Evolutionary conservation across 1,284 basidiomycete genomes (phyloP), one percentile per base, ranked within the genome.

Genomic region (Athelia psychrophila): DNA sequence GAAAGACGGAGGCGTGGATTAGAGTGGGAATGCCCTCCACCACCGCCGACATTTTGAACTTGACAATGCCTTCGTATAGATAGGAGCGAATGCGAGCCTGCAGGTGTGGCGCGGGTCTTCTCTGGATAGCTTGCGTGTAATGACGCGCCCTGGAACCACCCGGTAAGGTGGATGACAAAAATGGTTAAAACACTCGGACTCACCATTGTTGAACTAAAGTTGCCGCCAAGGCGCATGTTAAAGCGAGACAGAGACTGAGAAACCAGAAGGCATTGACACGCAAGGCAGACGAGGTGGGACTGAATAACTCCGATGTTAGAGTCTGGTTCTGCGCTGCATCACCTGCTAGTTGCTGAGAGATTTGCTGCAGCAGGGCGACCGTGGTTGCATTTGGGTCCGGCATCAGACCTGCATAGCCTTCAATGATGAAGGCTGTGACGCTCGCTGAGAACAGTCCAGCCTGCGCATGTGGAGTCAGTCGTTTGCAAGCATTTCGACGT

Each of bases 391-490:
- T 58, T 4, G 70, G 63, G 45, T 71, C 64, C 3, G 68, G 68
- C 36, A 60, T 59, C 15, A 78, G 64, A 13, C 59, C 62, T 47
- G 66, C 63, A 55, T 72, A 72, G 52, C 71, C 72, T 52, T 77
- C 69, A 13, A 30, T 30, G 47, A 76, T 64, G 53, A 78, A 77
- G 2, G 75, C 64, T 3, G 76, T 75, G 44, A 77, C 58, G 33
- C 70, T 73, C 2, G 72, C 73, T 40, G 75, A 76, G 55, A 78
- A 77, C 3, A 78, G 63, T 59, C 75, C 75, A 46, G 76, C 44
- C 44, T 46, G 23, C 6, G 38, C 38, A 8, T 18, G 5, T 42
- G n/a, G n/a, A 22, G 5, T 42, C 9, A 18, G 38, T n/a, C 6
- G n/a, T n/a, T 8, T 6, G n/a, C 38, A 16, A 22, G n/a, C 8